Evolutionary conservation across 2,329 filamentous ascomycete species (phyloP).

Genomic region (Grosmannia serpens): DNA sequence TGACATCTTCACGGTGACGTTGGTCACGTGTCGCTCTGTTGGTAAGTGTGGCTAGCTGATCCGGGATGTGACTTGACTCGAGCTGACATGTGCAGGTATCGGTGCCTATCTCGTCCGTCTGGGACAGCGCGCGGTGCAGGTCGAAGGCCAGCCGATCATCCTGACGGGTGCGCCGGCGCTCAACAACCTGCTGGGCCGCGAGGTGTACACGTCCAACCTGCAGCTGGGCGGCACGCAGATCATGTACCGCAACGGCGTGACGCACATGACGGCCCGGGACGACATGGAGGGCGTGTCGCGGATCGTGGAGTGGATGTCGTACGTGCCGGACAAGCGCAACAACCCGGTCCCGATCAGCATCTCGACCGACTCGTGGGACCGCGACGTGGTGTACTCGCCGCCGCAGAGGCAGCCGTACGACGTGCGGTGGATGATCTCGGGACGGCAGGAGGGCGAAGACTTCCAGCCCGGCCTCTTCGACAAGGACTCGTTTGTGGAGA

Average conservation of each 20-base stretch:
- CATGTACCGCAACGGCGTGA: slow-evolving; percentile 99
- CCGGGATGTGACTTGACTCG: not conserved
- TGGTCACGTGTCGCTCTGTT: slow-evolving; percentile 96
- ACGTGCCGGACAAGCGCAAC: slow-evolving; percentile 89
- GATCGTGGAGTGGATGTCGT: slow-evolving; percentile 97
- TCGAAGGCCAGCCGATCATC: slow-evolving; percentile 97
- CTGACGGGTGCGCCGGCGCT: slow-evolving; percentile 93
- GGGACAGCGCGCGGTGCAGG: slow-evolving; percentile 95
- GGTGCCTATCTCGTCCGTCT: slow-evolving; percentile 98
- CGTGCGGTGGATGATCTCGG: slow-evolving; percentile 84
- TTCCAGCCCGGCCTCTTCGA: slow-evolving; percentile 92
- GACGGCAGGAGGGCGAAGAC: slow-evolving; percentile 73
- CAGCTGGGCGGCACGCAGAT: slow-evolving; percentile 99
- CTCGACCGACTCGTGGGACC: slow-evolving; percentile 79
- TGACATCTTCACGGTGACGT: slow-evolving; percentile 95
- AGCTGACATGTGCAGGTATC: slow-evolving; percentile 47
- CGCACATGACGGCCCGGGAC: slow-evolving; percentile 94
- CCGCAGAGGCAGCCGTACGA: slow-evolving; percentile 80
- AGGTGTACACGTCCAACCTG: slow-evolving; percentile 97
- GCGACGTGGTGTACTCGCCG: slow-evolving; percentile 76
- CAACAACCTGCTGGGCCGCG: slow-evolving; percentile 95
- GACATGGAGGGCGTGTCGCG: slow-evolving; percentile 97
- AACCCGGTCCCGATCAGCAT: slow-evolving; percentile 87
- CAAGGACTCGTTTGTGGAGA: slow-evolving; percentile 91
- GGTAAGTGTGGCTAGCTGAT: slow-evolving; percentile 40